Evolutionary conservation across 108 stramenopile genomes (phyloP).

Genomic region (Pseudonitzschia multistriata): DNA sequence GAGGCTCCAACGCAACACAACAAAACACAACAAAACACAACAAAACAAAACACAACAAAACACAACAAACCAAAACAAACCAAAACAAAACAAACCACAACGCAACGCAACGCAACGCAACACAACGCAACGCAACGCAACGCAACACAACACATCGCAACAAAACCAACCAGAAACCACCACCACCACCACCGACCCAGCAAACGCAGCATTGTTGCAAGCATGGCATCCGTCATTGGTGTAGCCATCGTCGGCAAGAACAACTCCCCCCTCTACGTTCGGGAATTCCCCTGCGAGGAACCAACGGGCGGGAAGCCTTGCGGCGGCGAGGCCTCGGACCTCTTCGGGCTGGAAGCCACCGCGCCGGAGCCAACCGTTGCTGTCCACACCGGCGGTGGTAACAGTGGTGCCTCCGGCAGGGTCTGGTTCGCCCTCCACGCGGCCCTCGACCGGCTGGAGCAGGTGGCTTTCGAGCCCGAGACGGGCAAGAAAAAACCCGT

Average conservation of each 20-base stretch:
- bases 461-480: conserved; percentile 32
- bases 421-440: conserved; percentile 53
- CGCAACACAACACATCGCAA: too few relatives aligned
- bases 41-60: too few relatives aligned
- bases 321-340: conserved; percentile 13
- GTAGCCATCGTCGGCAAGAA: conserved; percentile 56
- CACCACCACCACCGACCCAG: neutral
- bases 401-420: conserved; percentile 22
- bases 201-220: too few relatives aligned
- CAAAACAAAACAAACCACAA: too few relatives aligned
- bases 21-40: too few relatives aligned
- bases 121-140: too few relatives aligned
- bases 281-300: conserved; percentile 31
- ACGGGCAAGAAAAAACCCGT: conserved; percentile 22
- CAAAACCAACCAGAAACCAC: neutral
- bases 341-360: conserved; percentile 15
- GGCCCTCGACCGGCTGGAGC: conserved; percentile 60
- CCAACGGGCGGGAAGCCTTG: neutral
- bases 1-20: too few relatives aligned
- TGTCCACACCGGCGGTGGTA: neutral
- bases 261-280: conserved; percentile 46
- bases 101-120: too few relatives aligned
- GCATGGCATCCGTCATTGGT: conserved; percentile 38
- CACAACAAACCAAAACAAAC: too few relatives aligned
- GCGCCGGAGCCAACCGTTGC: neutral